Conservation (phyloP, 2,329 filamentous ascomycete species). For the Hymenoscyphus infarciens region DNA sequence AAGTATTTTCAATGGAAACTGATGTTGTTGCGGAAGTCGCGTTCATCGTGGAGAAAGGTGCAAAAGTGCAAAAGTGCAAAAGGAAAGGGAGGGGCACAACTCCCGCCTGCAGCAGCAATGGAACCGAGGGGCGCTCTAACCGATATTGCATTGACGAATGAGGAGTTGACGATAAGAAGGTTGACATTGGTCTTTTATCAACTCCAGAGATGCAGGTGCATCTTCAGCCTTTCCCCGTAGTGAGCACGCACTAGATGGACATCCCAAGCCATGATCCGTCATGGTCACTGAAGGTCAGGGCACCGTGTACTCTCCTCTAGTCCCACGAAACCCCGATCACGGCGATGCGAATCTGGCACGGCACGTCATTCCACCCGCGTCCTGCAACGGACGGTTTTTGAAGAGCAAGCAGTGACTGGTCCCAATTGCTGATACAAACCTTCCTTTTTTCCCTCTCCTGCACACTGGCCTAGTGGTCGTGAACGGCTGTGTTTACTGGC, state of each 20-base stretch:
- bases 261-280: neutral
- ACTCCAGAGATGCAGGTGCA: conserved; percentile 3
- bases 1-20: conserved; percentile 15
- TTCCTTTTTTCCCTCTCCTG: conserved; percentile 7
- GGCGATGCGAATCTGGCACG: neutral
- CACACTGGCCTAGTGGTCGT: neutral
- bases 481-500: neutral
- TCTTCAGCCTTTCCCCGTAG: conserved; percentile 4
- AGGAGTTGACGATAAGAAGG: conserved; percentile 24
- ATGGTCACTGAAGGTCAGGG: neutral
- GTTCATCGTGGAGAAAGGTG: neutral
- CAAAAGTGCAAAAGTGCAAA: too few species aligned
- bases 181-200: conserved; percentile 29
- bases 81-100: conserved; percentile 4
- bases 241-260: neutral
- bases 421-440: conserved; percentile 4
- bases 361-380: conserved; percentile 11
- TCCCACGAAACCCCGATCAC: conserved; percentile 4
- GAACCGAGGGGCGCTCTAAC: neutral
- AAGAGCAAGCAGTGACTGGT: neutral
- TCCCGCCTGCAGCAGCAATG: too few species aligned
- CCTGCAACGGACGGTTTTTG: neutral
- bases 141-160: conserved; percentile 18
- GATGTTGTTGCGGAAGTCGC: conserved; percentile 6
- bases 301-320: too few species aligned